Base-by-base conservation (phyloP, 768 basidiomycete species). In the Termitomyces sp. region DNA sequence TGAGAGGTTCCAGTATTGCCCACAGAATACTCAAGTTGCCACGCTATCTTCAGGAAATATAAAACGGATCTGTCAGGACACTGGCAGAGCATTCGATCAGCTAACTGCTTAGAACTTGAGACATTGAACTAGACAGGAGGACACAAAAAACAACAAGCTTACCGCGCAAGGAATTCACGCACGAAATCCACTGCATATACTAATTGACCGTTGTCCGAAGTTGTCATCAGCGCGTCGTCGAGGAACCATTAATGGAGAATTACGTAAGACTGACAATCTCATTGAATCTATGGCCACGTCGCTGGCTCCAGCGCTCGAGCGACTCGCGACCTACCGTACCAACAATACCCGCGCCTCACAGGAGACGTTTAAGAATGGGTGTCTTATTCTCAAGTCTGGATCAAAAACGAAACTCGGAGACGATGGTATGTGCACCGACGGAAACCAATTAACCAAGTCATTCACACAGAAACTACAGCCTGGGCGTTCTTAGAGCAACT, bases 401-500 rank as follows among this genome's bases (percentile, higher is more conserved):
- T 72, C 57, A 2, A 61, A 73, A 4, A 62, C 67, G 27, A 80
- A 77, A 46, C 69, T 82, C 27, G 83, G 81, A 3, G 82, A 87
- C 56, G 84, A 89, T 59, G 76, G 87, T 86, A 57, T 51, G 73
- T 59, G 11, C 9, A 19, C 8, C 25, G 19, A n/a, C 41, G 21
- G 19, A 10, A 19, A 8, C 51, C 50, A 62, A 19, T 16, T 41
- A 19, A 44, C 35, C 54, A 53, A 34, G 40, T 61, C 54, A 54
- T 23, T 35, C 31, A 29, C 35, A 41, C 25, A 17, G 5, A 35
- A 27, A 31, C 1, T 27, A 48, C 63, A 93, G 93, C 79, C 31
- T 94, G 90, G 91, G 79, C 80, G 11, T 86, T 90, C 59, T 70
- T 92, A 8, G 95, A 96, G 65, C 91, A 94, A 64, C 76, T 94